Evolutionary conservation across 208 protist genomes (phyloP).

Genomic region (Leishmania arabica): DNA sequence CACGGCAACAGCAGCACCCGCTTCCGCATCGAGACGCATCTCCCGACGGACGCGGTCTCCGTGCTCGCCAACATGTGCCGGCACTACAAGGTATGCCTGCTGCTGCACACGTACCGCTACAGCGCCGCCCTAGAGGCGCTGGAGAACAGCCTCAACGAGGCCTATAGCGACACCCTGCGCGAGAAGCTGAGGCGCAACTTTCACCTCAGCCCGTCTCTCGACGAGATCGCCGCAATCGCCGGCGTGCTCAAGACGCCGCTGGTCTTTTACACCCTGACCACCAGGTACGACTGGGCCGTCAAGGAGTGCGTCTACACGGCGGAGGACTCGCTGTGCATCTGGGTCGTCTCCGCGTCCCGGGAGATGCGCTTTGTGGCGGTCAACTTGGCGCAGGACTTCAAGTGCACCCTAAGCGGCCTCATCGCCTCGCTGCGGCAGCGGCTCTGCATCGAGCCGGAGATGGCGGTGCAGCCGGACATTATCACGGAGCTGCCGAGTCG

Average conservation of each 20-base stretch:
- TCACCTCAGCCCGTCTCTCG: slow-evolving; percentile 57
- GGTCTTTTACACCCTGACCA: slow-evolving; percentile 70
- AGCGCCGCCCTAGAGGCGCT: slow-evolving; percentile 84
- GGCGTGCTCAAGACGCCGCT: slow-evolving; percentile 58
- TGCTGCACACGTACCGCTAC: slow-evolving; percentile 87
- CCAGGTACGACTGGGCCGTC: slow-evolving; percentile 71
- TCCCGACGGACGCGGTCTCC: slow-evolving; percentile 54
- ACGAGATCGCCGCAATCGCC: slow-evolving; percentile 85
- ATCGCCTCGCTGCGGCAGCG: slow-evolving; percentile 52
- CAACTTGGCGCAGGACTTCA: slow-evolving; percentile 81
- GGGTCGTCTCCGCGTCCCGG: slow-evolving; percentile 77
- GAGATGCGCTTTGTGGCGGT: slow-evolving; percentile 91
- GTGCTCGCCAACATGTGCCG: slow-evolving; percentile 60
- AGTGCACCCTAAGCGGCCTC: slow-evolving; percentile 60
- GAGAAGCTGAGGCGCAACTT: slow-evolving; percentile 85
- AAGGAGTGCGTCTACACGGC: slow-evolving; percentile 40
- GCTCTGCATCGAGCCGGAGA: slow-evolving; percentile 66
- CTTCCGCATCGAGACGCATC: slow-evolving; percentile 28
- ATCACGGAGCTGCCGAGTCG: slow-evolving; percentile 69
- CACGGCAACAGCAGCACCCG: slow-evolving; percentile 8
- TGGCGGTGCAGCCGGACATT: slow-evolving; percentile 36
- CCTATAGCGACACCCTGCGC: slow-evolving; percentile 74
- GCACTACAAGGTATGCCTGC: slow-evolving; percentile 64
- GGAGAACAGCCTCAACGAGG: slow-evolving; percentile 66
- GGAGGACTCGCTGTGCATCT: slow-evolving; percentile 81